Conservation (phyloP, 2,329 filamentous ascomycete genomes). For the Raffaelea arxii region DNA sequence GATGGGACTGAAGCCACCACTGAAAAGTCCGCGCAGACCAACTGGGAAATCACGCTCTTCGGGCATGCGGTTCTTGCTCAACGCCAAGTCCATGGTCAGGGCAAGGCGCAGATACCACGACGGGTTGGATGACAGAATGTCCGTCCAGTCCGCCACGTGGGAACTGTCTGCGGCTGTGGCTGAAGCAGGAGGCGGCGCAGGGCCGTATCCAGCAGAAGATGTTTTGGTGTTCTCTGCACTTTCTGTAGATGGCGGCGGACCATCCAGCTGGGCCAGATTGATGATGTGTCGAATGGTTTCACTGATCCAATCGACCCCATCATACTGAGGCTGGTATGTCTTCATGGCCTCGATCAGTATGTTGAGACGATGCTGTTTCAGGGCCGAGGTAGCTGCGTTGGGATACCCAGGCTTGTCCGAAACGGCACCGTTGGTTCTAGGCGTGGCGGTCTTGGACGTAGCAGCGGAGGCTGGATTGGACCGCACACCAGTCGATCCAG, state of each 20-base stretch:
- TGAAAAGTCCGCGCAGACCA: slow-evolving; percentile 10
- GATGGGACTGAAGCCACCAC: neutral
- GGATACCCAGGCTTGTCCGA: neutral
- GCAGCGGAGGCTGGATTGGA: neutral
- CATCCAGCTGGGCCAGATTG: slow-evolving; percentile 12
- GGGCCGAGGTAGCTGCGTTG: slow-evolving; percentile 18
- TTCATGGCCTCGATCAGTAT: slow-evolving; percentile 14
- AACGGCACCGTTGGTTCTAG: neutral
- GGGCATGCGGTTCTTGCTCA: slow-evolving; percentile 15
- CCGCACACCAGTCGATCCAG: neutral
- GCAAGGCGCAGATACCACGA: slow-evolving; percentile 13
- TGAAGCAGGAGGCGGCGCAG: neutral
- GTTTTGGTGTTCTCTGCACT: neutral
- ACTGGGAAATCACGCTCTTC: slow-evolving; percentile 14
- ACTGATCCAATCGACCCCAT: slow-evolving; percentile 13
- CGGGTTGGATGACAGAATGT: slow-evolving; percentile 11
- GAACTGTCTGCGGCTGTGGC: neutral
- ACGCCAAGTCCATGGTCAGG: slow-evolving; percentile 12
- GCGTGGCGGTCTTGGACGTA: neutral
- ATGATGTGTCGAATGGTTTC: slow-evolving; percentile 12
- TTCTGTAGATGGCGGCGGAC: no score
- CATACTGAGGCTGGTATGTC: slow-evolving; percentile 14
- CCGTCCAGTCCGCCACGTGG: slow-evolving; percentile 10
- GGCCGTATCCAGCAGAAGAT: neutral
- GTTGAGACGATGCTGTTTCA: slow-evolving; percentile 29